phyloP scores from a whole-genome alignment of 768 basidiomycete genomes.

The Tulasnella sp. region DNA sequence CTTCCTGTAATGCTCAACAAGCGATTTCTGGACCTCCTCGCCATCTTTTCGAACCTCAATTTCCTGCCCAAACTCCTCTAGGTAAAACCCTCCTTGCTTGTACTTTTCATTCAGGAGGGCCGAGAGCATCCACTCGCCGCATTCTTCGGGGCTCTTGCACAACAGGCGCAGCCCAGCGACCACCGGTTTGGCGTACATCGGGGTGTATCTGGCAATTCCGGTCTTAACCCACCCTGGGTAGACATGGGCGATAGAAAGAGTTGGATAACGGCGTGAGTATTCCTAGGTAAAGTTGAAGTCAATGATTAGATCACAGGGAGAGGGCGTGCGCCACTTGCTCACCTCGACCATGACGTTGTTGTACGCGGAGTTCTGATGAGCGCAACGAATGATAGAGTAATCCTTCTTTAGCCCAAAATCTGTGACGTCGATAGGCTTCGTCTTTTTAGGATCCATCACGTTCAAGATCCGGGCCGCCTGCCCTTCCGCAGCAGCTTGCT shows the following conservation, averaged over 20 bases:
- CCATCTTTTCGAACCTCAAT: background rate
- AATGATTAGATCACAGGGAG: background rate
- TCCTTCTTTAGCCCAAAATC: slow-evolving; percentile 29
- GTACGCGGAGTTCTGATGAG: slow-evolving; percentile 9
- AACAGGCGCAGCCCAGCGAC: background rate
- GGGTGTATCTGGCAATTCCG: slow-evolving; percentile 30
- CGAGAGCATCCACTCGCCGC: slow-evolving; percentile 27
- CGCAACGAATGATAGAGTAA: slow-evolving; percentile 1
- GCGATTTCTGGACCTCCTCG: slow-evolving; percentile 4
- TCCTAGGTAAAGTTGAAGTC: slow-evolving; percentile 22
- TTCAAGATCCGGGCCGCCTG: slow-evolving; percentile 29
- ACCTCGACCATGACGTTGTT: slow-evolving; percentile 29
- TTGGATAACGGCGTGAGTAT: slow-evolving; percentile 20
- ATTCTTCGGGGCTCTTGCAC: slow-evolving; percentile 4
- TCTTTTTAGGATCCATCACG: slow-evolving; percentile 5
- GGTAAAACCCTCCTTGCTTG: slow-evolving; percentile 14
- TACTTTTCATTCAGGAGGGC: slow-evolving; percentile 8
- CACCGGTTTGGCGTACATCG: slow-evolving; percentile 1
- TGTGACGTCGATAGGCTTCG: background rate
- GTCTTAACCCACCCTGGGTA: slow-evolving; percentile 28
- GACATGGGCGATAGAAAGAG: slow-evolving; percentile 27
- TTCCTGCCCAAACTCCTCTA: slow-evolving; percentile 26
- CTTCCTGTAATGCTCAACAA: slow-evolving; percentile 10
- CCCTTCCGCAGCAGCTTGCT: slow-evolving; percentile 25
- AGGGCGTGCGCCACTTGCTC: slow-evolving; percentile 22